Percentiles rank a stretch among this genome's conserved stretches.
phyloP scores from a whole-genome alignment of 345 rosid genomes.

The Eucalyptus cladocalyx region DNA sequence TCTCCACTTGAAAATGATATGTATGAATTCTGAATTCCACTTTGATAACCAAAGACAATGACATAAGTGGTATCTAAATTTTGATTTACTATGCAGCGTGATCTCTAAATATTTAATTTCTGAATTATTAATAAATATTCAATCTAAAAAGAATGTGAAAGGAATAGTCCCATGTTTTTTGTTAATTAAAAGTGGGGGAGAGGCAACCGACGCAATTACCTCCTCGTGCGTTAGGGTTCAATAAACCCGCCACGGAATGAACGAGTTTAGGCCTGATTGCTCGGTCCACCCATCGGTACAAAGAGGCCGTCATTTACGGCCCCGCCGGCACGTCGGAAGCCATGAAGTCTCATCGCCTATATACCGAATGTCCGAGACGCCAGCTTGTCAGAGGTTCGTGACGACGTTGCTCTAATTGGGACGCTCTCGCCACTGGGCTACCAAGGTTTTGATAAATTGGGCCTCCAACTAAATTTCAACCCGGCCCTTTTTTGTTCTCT shows the following conservation, averaged over 20 bases:
- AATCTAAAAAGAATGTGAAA: background rate
- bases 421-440: background rate
- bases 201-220: background rate
- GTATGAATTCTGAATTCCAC: background rate
- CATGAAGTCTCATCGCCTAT: background rate
- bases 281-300: background rate
- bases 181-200: background rate
- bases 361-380: background rate
- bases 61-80: background rate
- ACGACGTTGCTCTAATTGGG: background rate
- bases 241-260: background rate
- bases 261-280: background rate
- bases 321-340: background rate
- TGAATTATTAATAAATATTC: background rate
- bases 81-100: rapidly evolving
- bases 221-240: background rate
- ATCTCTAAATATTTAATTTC: background rate
- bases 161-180: no score
- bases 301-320: background rate
- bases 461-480: background rate
- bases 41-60: background rate
- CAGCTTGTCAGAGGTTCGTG: background rate
- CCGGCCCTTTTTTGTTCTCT: background rate
- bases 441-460: background rate
- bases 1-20: background rate